Conservation (phyloP, 495 filamentous ascomycete species). For the Friedmanniomyces endolithicus region DNA sequence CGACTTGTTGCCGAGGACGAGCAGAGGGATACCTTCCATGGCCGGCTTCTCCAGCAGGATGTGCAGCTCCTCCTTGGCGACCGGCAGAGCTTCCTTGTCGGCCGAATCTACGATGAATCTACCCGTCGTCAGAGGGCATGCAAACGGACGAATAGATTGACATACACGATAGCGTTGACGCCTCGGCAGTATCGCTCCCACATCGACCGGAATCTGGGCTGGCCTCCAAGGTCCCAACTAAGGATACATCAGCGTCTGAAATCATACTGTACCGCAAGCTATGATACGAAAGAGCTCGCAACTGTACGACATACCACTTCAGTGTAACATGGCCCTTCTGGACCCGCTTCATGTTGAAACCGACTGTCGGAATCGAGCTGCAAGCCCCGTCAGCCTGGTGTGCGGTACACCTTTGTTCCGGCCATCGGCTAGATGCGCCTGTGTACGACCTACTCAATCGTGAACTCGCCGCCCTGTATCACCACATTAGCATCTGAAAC, state of each 20-base stretch:
- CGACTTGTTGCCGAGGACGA: constrained; percentile 97
- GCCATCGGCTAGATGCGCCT: constrained; percentile 1
- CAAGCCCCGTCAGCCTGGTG: constrained; percentile 16
- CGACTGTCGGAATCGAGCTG: constrained; percentile 96
- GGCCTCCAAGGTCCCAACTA: constrained; percentile 93
- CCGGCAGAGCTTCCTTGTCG: constrained; percentile 65
- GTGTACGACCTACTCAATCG: constrained; percentile 72
- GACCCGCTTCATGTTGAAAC: constrained; percentile 97
- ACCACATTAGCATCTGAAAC: constrained; percentile 20
- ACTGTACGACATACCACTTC: constrained; percentile 55
- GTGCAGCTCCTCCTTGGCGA: constrained; percentile 86
- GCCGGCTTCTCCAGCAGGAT: constrained; percentile 72
- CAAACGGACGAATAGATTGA: background rate
- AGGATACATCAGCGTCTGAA: constrained; percentile 16
- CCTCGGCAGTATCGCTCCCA: constrained; percentile 98
- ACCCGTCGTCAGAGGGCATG: background rate
- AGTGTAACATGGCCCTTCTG: constrained; percentile 97
- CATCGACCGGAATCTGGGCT: constrained; percentile 95
- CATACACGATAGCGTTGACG: constrained; percentile 92
- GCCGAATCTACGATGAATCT: constrained; percentile 93
- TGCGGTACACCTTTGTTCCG: background rate
- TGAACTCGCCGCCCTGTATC: constrained; percentile 87
- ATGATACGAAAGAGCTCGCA: background rate
- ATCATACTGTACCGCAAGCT: background rate
- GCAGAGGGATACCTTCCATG: constrained; percentile 77